phyloP scores from a whole-genome alignment of 139 green algal genomes.

The Asterochloris erici region DNA sequence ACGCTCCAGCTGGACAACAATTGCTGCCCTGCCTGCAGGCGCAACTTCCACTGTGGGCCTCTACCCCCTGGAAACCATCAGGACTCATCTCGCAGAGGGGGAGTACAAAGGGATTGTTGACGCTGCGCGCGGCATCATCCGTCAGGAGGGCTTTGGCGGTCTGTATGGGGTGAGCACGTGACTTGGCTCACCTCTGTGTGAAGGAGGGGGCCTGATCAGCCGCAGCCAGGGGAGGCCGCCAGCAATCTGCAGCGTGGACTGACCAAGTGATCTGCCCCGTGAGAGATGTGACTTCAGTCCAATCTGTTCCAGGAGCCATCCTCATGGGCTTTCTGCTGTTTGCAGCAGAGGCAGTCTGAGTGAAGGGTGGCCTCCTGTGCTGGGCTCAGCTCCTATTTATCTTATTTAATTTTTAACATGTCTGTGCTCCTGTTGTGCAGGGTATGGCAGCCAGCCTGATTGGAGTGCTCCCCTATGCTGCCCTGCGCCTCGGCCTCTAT shows the following conservation, averaged over 20 bases:
- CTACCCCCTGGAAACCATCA: conserved; percentile 34
- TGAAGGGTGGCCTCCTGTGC: too few species aligned
- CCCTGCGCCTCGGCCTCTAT: conserved; percentile 32
- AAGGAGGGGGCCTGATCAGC: too few species aligned
- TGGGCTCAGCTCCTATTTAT: too few species aligned
- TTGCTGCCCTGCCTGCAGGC: conserved; percentile 11
- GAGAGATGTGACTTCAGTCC: too few species aligned
- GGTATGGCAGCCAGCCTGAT: conserved; percentile 37
- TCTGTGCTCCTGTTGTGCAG: conserved; percentile 1
- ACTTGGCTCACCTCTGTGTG: background rate
- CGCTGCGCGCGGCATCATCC: conserved; percentile 34
- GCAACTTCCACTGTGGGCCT: conserved; percentile 18
- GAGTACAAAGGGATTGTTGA: conserved; percentile 53
- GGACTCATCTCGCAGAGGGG: conserved; percentile 33
- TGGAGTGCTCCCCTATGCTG: conserved; percentile 39
- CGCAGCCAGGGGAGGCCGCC: too few species aligned
- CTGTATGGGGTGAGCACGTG: conserved; percentile 49
- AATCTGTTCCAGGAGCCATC: too few species aligned
- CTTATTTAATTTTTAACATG: too few species aligned
- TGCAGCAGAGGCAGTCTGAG: too few species aligned
- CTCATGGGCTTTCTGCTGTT: too few species aligned
- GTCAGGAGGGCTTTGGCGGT: conserved; percentile 54
- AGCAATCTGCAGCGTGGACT: too few species aligned
- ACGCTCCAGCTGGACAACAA: too few species aligned
- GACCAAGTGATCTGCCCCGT: too few species aligned